Base-by-base conservation (phyloP, 129 eudicot genomes). In the Smallanthus sonchifolius region DNA sequence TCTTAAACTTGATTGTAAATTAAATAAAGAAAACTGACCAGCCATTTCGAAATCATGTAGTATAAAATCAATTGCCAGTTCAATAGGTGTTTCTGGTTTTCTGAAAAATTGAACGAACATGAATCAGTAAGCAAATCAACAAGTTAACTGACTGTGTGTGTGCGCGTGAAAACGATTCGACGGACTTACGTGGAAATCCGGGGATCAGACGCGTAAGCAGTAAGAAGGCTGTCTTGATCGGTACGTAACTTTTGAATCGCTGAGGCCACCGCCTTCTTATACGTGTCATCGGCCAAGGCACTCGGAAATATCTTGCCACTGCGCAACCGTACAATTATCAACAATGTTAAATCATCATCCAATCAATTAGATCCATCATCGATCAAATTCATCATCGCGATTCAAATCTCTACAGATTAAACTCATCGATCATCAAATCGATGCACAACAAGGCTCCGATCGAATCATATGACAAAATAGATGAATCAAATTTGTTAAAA, bases 11-110 rank as follows among this genome's bases (percentile, higher is more conserved):
- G 45, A 42, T 9, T 42, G 45, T 42, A 42, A 42, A 42, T 42
- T 11, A 7, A 6, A 1, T 24, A 24, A 24, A 24, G 30, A 24
- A 73, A 48, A 82, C 83, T 62, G n/a, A 92, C 98, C 98, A 70
- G 98, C 98, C 98, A 92, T 92, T 83, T 92, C 98, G 67, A 92
- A 92, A 80, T 92, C 98, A 77, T 92, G 96, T n/a, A 92, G 98
- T 45, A 92, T 84, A 82, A 92, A 92, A 82, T 92, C 98, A 82
- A 92, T 92, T 60, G 98, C 98, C 69, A 87, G 74, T 84, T 92
- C 98, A 6, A 92, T 87, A 9, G 98, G 98, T 39, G 95, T 92
- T 76, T 84, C 82, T 7, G 96, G 94, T 69, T 52, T 61, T 24
- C 91, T 87, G 83, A 11, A 66, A 67, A 61, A 10, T 24, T 3